These are phyloP conservation scores for Acacia concinna DNA, from an alignment of 331 rosid species.

Conservation along the genomic window DNA sequence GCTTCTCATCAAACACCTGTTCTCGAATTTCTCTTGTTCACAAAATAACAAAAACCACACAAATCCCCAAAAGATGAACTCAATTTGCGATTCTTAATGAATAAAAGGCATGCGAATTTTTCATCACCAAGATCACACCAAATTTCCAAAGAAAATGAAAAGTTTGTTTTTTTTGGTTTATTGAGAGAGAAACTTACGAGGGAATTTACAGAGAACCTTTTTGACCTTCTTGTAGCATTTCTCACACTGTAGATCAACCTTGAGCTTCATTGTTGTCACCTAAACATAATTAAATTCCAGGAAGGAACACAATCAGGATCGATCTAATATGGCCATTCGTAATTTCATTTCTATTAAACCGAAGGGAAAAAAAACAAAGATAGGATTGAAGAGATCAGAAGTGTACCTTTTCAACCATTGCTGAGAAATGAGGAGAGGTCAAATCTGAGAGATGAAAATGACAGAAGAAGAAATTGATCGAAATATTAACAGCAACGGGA, in stretches of 20 bases:
- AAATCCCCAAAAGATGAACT: constrained; percentile 25
- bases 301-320: neutral
- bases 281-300: neutral
- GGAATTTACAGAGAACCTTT: constrained; percentile 49
- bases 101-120: neutral
- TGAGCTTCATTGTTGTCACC: constrained; percentile 34
- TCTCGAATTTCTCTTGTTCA: constrained; percentile 80
- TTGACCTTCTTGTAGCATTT: constrained; percentile 48
- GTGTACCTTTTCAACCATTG: constrained; percentile 37
- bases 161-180: too few species aligned
- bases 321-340: neutral
- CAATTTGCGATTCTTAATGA: constrained; percentile 13
- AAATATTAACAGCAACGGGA: neutral
- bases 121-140: neutral
- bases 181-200: constrained; percentile 35
- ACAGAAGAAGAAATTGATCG: neutral
- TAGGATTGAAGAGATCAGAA: neutral
- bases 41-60: constrained; percentile 20
- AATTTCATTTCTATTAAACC: neutral
- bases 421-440: neutral
- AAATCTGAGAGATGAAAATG: constrained; percentile 11
- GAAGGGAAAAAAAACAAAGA: too few species aligned
- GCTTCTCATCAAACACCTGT: constrained; percentile 66
- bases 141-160: neutral
- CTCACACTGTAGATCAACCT: constrained; percentile 44